Evolutionary conservation across 2,329 filamentous ascomycete genomes (phyloP), one percentile per base, ranked within the genome.

Genomic region (Huntiella abstrusa): DNA sequence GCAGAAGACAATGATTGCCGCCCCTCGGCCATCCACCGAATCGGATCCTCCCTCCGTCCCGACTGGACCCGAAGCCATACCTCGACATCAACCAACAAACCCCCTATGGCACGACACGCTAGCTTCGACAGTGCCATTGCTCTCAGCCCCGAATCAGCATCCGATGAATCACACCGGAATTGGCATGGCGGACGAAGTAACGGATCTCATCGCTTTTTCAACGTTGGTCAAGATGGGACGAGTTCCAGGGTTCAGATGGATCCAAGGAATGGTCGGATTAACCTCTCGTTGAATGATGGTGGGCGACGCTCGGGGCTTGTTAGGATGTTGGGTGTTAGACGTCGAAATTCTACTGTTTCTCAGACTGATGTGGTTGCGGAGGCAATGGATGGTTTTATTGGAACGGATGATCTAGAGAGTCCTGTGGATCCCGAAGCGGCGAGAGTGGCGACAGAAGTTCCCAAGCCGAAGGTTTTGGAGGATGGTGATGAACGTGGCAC

Each of bases 231-330:
- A 53, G 69, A 80, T 3, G 64, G 79, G 43, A 81, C 77, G 59
- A 67, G 64, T 15, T 81, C 75, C 1, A 74, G 68, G 51, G 79
- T 78, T 17, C 75, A 66, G 51, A 70, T 83, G 1, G 80, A 50
- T 12, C 35, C 74, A 58, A 68, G 64, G 41, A 81, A 86, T 57
- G 82, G 82, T 0, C 69, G 82, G 16, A 60, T 87, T 42, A 75
- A 74, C 51, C 82, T 87, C 51, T 80, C 76, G 4, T 68, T 86
- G 55, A 77, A 79, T 45, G 80, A 86, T 56, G 78, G 73, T 1
- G 70, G 70, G 47, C 75, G 79, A 52, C 77, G 66, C 1, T 81
- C 81, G 8, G 84, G 83, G 53, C 64, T 86, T 19, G 79, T 79
- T 4, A 41, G 45, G 7, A 35, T 49, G 10, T n/a, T 49, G 12